Conservation (phyloP, 2,329 filamentous ascomycete species). For the Zymoseptoria crescenta region DNA sequence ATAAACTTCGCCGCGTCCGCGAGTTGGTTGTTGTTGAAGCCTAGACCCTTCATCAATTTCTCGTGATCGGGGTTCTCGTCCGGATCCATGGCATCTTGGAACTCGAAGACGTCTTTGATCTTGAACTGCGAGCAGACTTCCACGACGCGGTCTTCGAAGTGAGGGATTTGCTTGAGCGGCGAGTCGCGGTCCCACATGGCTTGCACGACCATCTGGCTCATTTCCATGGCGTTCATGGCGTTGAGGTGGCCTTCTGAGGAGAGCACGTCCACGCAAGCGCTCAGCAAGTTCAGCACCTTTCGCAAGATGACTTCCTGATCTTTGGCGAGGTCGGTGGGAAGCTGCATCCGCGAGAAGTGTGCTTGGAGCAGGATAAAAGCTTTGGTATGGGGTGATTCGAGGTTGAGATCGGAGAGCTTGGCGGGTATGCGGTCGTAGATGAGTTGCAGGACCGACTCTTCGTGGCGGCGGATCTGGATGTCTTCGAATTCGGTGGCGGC, state of each 20-base stretch:
- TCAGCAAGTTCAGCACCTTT: conserved; percentile 79
- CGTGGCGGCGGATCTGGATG: conserved; percentile 88
- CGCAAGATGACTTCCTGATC: conserved; percentile 84
- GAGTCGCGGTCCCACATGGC: conserved; percentile 98
- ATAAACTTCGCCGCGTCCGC: conserved; percentile 88
- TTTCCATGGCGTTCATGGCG: conserved; percentile 97
- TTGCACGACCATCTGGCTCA: conserved; percentile 98
- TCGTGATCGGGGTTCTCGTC: conserved; percentile 80
- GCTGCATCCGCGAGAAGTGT: conserved; percentile 94
- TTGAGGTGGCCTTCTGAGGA: conserved; percentile 95
- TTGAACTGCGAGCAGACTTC: conserved; percentile 72
- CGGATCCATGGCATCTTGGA: conserved; percentile 98
- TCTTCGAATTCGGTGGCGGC: conserved; percentile 94
- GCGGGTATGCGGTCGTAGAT: conserved; percentile 93
- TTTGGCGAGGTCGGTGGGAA: conserved; percentile 90
- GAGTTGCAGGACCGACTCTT: conserved; percentile 76
- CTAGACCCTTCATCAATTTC: conserved; percentile 67
- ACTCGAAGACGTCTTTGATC: conserved; percentile 91
- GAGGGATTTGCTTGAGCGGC: conserved; percentile 93
- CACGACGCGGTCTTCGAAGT: conserved; percentile 78
- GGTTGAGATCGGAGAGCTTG: conserved; percentile 81
- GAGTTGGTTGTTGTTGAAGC: conserved; percentile 72
- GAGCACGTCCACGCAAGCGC: conserved; percentile 87
- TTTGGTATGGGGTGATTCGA: conserved; percentile 96
- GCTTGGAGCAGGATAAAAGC: conserved; percentile 94